phyloP scores from a whole-genome alignment of 106 monocot species.

The Alisma plantagoaquatica region DNA sequence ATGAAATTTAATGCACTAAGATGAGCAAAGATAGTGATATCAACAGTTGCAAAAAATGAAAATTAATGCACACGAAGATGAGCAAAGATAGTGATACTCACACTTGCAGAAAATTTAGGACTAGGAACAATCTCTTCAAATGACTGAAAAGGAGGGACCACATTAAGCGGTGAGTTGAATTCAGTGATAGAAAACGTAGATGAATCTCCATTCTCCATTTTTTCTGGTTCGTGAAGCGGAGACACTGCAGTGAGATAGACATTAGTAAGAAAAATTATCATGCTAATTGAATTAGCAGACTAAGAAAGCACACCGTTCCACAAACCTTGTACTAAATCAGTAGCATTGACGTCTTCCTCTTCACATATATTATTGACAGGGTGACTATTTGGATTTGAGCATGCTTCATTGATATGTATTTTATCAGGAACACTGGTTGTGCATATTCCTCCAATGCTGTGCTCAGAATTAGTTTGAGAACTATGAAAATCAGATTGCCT shows the following conservation, averaged over 20 bases:
- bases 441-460: slow-evolving; percentile 13
- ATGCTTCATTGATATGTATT: slow-evolving; percentile 12
- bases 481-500: slow-evolving; percentile 18
- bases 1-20: not conserved
- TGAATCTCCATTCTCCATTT: slow-evolving; percentile 10
- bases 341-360: too few relatives aligned
- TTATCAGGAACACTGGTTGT: not conserved
- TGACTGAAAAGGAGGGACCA: slow-evolving; percentile 44
- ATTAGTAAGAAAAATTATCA: not conserved
- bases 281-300: not conserved
- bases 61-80: not conserved
- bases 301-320: too few relatives aligned
- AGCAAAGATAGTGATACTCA: slow-evolving; percentile 26
- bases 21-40: not conserved
- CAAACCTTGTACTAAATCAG: too few relatives aligned
- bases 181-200: slow-evolving; percentile 15
- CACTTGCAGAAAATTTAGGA: slow-evolving; percentile 86
- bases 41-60: not conserved
- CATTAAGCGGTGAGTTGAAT: slow-evolving; percentile 59
- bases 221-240: slow-evolving; percentile 9
- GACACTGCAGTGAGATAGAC: too few relatives aligned
- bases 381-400: slow-evolving; percentile 3
- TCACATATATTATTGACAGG: slow-evolving; percentile 4
- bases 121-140: slow-evolving; percentile 58
- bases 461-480: slow-evolving; percentile 20